Conservation (phyloP, 1,284 basidiomycete species). For the Moniliophthora roreri region DNA sequence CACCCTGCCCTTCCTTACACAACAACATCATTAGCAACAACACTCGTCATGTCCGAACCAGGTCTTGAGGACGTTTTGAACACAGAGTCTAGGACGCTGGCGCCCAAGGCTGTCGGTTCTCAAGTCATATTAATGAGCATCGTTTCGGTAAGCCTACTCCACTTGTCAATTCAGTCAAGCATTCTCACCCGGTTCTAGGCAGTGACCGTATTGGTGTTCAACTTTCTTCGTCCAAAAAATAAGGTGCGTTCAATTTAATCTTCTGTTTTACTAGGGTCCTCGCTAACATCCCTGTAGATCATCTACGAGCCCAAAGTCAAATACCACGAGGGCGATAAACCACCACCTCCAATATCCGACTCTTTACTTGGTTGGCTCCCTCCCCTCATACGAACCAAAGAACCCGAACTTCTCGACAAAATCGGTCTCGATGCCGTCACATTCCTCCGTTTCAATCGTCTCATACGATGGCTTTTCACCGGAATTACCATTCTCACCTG, state of each 20-base stretch:
- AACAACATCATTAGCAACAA: background rate
- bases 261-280: background rate
- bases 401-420: slow-evolving; percentile 87
- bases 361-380: slow-evolving; percentile 87
- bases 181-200: slow-evolving; percentile 35
- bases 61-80: slow-evolving; percentile 42
- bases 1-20: background rate
- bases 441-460: slow-evolving; percentile 89
- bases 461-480: slow-evolving; percentile 82
- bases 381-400: slow-evolving; percentile 82
- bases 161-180: background rate
- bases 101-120: slow-evolving; percentile 79
- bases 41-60: slow-evolving; percentile 9
- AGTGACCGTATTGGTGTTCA: slow-evolving; percentile 69
- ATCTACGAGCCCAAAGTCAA: slow-evolving; percentile 87
- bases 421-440: slow-evolving; percentile 92
- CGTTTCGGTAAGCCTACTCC: slow-evolving; percentile 53
- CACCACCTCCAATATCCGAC: slow-evolving; percentile 79
- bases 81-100: slow-evolving; percentile 56
- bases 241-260: slow-evolving; percentile 43
- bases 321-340: slow-evolving; percentile 82
- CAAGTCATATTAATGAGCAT: slow-evolving; percentile 76
- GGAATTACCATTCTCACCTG: slow-evolving; percentile 68
- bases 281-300: slow-evolving; percentile 29
- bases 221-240: slow-evolving; percentile 77